These are phyloP conservation scores for Tetracentron sinense DNA, from an alignment of 164 flowering plant genomes.

Conservation along the genomic window DNA sequence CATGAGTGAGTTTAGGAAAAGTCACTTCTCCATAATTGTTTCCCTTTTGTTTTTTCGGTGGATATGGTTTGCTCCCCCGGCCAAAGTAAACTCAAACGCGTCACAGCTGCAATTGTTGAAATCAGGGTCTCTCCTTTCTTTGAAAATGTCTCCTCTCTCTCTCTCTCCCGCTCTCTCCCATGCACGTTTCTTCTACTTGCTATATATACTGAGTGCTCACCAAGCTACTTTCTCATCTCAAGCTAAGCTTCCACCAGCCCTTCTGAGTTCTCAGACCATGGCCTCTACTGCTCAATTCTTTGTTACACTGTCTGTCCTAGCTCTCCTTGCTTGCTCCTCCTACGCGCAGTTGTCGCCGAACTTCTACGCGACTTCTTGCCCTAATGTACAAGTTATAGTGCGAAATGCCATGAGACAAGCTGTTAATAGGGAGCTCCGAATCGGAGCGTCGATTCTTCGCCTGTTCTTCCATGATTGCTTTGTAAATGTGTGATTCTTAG, in stretches of 20 bases:
- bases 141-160: background rate
- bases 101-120: background rate
- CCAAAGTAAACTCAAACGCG: no score
- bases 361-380: slow-evolving; percentile 32
- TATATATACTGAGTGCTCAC: background rate
- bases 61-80: no score
- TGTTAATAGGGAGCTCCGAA: background rate
- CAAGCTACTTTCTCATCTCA: background rate
- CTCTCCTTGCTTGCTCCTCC: slow-evolving; percentile 9
- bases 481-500: background rate
- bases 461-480: no score
- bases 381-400: slow-evolving; percentile 22
- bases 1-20: no score
- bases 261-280: background rate
- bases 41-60: no score
- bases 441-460: background rate
- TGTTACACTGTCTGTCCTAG: background rate
- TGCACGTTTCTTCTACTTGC: background rate
- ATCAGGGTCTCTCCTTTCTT: background rate
- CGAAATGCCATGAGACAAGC: no score
- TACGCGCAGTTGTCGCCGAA: slow-evolving; percentile 30
- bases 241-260: no score
- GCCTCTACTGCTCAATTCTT: background rate
- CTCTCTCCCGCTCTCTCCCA: background rate
- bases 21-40: no score